Base-by-base conservation (phyloP, 2,329 filamentous ascomycete genomes). In the Clarireedia monteithiana region DNA sequence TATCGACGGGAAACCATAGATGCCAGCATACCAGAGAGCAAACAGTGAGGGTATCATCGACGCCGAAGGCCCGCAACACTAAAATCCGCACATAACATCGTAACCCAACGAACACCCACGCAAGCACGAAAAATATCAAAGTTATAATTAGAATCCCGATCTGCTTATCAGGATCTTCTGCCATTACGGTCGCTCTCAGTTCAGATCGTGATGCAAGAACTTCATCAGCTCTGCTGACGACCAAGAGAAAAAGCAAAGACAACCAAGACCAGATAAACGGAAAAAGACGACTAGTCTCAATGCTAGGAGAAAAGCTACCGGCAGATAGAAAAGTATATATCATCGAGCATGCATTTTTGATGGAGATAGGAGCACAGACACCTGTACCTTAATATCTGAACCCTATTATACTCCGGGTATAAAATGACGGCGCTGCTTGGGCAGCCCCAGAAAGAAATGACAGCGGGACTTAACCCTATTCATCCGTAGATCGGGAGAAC, bases 21-120 rank as follows among this genome's bases (percentile, higher is more conserved):
- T 10, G 5, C 36, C 26, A 34, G 63, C 67, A 56, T 66, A 80
- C 77, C 67, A 77, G 66, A 3, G 75, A 74, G 27, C 68, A 49
- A 23, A 78, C 67, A 62, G 78, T 77, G 53, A 78, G 64, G 59
- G 70, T 75, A 68, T 81, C 78, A 49, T 80, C 78, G 3, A 70
- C 38, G 0, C 72, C 69, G 36, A 76, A 64, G 30, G 70, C 72
- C 50, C 73, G 75, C 40, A 76, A 67, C 23, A 79, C 63, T 27
- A 71, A 66, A 1, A 70, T 50, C 55, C 76, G 74, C 47, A 77
- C 75, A 62, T 75, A 77, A 7, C 71, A 71, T 15, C 77, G 72
- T 39, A 77, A 60, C 36, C 70, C 51, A 53, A 75, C 67, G 12
- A 72, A 65, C 3, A 75, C 20, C 61, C 70, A 74, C n/a, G 71